Conservation (phyloP, 306 rosid species). For the Nissolia schottii region DNA sequence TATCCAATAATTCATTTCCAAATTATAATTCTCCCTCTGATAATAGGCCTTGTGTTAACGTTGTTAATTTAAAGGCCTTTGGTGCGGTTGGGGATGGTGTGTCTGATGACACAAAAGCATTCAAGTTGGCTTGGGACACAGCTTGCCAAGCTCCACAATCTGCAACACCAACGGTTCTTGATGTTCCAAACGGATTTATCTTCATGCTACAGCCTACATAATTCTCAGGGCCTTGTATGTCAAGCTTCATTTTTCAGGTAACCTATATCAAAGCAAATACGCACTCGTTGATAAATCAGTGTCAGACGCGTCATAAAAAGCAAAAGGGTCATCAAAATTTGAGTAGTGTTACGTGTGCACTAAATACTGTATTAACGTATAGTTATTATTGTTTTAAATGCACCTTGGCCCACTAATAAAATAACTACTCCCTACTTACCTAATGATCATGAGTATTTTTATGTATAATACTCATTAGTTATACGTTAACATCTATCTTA, state of each 20-base stretch:
- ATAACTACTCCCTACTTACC: too few species aligned
- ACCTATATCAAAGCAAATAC: not conserved
- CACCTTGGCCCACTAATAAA: too few species aligned
- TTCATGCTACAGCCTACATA: constrained; percentile 43
- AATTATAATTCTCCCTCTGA: not conserved
- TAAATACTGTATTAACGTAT: too few species aligned
- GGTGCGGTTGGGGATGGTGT: constrained; percentile 67
- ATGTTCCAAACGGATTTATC: constrained; percentile 38
- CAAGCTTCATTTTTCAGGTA: constrained; percentile 38
- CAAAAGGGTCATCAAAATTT: too few species aligned
- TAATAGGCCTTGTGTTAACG: not conserved
- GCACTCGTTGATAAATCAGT: too few species aligned
- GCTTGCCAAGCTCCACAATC: constrained; percentile 47
- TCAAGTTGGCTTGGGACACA: constrained; percentile 63
- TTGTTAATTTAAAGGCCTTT: constrained; percentile 33
- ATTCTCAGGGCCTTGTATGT: constrained; percentile 45
- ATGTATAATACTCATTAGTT: too few species aligned
- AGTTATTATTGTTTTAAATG: too few species aligned
- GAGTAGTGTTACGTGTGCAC: too few species aligned
- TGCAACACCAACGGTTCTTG: constrained; percentile 23
- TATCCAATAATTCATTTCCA: not conserved
- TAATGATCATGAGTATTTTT: too few species aligned
- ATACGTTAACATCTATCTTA: too few species aligned
- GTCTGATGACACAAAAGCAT: constrained; percentile 53
- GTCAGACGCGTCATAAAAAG: too few species aligned